A percentile compares a stretch with the other conserved stretches of the same genome.
phyloP scores from a whole-genome alignment of 163 green algal species.

The Scenedesmus sp. region DNA sequence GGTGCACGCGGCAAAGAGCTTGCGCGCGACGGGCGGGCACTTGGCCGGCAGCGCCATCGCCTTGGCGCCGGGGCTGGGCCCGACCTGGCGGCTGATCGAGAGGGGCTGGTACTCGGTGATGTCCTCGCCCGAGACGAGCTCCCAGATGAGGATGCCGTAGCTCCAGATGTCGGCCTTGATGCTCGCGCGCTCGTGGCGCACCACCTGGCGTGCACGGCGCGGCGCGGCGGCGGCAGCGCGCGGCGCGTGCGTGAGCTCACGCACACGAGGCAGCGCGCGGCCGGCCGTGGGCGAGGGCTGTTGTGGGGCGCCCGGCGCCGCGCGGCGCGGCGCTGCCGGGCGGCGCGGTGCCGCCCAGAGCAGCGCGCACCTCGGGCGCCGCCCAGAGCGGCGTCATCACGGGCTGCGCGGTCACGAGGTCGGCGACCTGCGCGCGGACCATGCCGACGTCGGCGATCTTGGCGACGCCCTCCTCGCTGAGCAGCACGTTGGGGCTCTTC shows the following conservation, averaged over 20 bases:
- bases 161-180: constrained; percentile 70
- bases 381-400: constrained; percentile 81
- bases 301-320: too few species aligned
- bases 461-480: constrained; percentile 75
- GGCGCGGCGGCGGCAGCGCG: too few species aligned
- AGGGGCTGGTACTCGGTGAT: constrained; percentile 74
- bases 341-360: too few species aligned
- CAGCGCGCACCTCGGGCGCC: constrained; percentile 73
- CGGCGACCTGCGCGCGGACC: constrained; percentile 64
- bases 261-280: too few species aligned
- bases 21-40: constrained; percentile 35
- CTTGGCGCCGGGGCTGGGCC: constrained; percentile 39
- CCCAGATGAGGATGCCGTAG: constrained; percentile 72
- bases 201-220: too few species aligned
- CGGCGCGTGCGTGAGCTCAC: too few species aligned
- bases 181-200: constrained; percentile 43
- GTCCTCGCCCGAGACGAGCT: constrained; percentile 68
- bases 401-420: constrained; percentile 72
- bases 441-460: constrained; percentile 84
- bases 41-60: constrained; percentile 44
- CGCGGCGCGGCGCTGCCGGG: too few species aligned
- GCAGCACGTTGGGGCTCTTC: constrained; percentile 75
- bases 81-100: constrained; percentile 54
- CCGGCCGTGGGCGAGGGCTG: too few species aligned
- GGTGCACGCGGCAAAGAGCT: constrained; percentile 52